phyloP scores from a whole-genome alignment of 2,329 filamentous ascomycete species.

The Monilinia laxa region DNA sequence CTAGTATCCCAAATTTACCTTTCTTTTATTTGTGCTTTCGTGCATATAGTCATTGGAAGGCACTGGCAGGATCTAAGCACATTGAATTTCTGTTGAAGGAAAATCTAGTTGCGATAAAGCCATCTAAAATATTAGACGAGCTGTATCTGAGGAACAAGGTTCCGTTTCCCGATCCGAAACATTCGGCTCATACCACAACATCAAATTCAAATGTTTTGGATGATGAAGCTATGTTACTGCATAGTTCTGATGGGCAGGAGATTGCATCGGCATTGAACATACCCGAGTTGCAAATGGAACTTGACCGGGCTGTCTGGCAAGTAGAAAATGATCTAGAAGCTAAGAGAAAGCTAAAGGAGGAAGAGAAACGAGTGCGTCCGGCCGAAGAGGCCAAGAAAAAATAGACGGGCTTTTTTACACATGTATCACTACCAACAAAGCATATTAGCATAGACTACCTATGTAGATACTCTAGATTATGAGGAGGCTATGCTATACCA shows the following conservation, averaged over 20 bases:
- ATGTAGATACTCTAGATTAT: slow-evolving; percentile 3
- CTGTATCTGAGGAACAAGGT: slow-evolving; percentile 56
- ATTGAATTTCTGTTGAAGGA: slow-evolving; percentile 77
- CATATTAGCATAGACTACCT: not conserved
- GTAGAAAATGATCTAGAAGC: slow-evolving; percentile 50
- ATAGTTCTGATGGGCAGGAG: slow-evolving; percentile 53
- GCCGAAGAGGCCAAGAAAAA: slow-evolving; percentile 30
- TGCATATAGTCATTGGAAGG: slow-evolving; percentile 89
- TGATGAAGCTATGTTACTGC: slow-evolving; percentile 47
- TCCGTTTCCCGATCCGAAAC: slow-evolving; percentile 25
- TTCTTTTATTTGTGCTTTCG: slow-evolving; percentile 96
- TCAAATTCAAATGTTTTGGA: slow-evolving; percentile 27
- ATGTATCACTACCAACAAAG: slow-evolving; percentile 1
- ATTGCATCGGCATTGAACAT: slow-evolving; percentile 63
- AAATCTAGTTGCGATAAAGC: slow-evolving; percentile 63
- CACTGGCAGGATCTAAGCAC: slow-evolving; percentile 79
- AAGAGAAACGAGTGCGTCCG: slow-evolving; percentile 31
- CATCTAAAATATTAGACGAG: slow-evolving; percentile 69
- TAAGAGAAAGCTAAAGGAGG: slow-evolving; percentile 34
- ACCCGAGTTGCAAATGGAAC: slow-evolving; percentile 68
- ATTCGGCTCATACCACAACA: slow-evolving; percentile 12
- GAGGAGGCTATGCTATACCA: not conserved
- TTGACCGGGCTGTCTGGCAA: slow-evolving; percentile 75
- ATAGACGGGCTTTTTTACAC: slow-evolving; percentile 17
- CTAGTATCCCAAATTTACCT: slow-evolving; percentile 84